Conservation (phyloP, 2,329 filamentous ascomycete genomes). For the Ophiostoma tasmaniense region DNA sequence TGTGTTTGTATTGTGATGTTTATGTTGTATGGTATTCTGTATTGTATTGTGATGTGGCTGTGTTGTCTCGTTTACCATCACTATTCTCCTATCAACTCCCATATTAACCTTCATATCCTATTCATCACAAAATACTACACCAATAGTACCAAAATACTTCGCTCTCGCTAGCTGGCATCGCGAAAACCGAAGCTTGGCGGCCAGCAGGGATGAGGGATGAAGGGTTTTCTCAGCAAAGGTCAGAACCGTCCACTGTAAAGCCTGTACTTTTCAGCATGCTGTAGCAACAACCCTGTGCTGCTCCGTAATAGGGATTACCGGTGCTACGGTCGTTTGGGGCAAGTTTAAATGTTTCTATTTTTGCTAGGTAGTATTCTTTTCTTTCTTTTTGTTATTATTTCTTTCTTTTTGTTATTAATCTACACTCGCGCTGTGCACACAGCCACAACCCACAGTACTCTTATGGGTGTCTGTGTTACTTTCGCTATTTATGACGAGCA, state of each 20-base stretch:
- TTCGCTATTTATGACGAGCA: neutral
- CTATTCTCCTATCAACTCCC: too few relatives aligned
- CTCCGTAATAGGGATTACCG: neutral
- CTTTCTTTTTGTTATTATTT: neutral
- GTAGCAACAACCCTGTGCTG: neutral
- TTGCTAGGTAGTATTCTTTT: neutral
- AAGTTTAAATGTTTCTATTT: neutral
- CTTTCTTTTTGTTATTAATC: neutral
- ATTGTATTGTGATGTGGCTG: neutral
- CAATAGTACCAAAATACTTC: neutral
- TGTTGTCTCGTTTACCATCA: neutral
- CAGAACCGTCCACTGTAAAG: neutral
- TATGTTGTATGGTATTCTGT: too few relatives aligned
- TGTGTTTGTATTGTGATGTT: too few relatives aligned
- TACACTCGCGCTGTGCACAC: neutral
- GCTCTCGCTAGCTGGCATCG: neutral
- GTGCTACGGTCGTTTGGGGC: neutral
- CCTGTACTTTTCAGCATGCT: neutral
- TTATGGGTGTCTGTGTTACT: neutral
- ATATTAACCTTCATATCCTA: too few relatives aligned
- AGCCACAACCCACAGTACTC: neutral
- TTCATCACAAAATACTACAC: too few relatives aligned
- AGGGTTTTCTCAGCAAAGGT: neutral
- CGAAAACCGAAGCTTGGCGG: neutral
- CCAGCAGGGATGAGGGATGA: neutral